Percentiles rank a stretch among this genome's conserved stretches.
phyloP scores from a whole-genome alignment of 176 grass and related monocot species.

The Olyra latifolia region DNA sequence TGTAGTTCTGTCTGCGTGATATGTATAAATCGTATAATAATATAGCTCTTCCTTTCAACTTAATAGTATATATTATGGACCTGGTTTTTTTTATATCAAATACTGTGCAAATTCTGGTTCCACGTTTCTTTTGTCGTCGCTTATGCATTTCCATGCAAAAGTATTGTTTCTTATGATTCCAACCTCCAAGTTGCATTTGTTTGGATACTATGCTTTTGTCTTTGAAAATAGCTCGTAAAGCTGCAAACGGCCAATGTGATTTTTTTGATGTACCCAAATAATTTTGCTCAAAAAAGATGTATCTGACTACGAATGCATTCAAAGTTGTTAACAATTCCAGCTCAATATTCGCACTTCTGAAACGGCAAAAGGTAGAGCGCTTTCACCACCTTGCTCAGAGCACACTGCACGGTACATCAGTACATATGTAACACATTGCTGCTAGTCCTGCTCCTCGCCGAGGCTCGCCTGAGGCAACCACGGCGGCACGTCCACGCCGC shows the following conservation, averaged over 20 bases:
- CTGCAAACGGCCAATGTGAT: neutral
- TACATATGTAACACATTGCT: neutral
- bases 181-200: neutral
- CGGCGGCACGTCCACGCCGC: neutral
- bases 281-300: no score
- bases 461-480: neutral
- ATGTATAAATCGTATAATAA: conserved; percentile 51
- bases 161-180: neutral
- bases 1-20: conserved; percentile 33
- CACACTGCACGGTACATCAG: neutral
- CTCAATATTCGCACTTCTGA: neutral
- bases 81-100: neutral
- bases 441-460: neutral
- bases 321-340: neutral
- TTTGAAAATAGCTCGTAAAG: neutral
- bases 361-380: neutral
- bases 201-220: neutral
- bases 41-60: neutral
- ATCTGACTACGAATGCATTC: neutral
- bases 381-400: neutral
- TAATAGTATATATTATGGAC: neutral
- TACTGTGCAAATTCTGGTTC: neutral
- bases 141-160: neutral
- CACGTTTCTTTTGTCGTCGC: neutral
- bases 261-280: neutral